Conservation (phyloP, 164 flowering plant genomes). For the Vitis rupestris region DNA sequence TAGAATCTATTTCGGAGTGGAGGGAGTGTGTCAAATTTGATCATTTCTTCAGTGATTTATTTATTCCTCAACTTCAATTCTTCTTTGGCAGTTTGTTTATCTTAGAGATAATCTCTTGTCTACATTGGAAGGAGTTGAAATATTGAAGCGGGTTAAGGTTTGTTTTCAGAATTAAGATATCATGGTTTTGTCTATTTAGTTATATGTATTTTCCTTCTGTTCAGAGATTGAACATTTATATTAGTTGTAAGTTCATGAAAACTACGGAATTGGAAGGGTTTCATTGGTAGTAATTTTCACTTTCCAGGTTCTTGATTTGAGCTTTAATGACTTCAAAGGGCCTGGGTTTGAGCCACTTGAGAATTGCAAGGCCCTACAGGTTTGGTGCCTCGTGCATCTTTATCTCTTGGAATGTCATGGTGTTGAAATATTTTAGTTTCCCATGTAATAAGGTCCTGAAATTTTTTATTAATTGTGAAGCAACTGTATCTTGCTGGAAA, state of each 20-base stretch:
- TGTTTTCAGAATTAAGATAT: constrained; percentile 20
- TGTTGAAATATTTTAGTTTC: background rate
- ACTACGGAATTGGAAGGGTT: background rate
- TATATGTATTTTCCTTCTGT: constrained; percentile 1
- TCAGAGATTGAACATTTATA: background rate
- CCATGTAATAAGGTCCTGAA: constrained; percentile 7
- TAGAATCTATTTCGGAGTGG: background rate
- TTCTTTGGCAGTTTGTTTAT: constrained; percentile 85
- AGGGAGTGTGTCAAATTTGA: background rate
- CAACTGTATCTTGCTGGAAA: constrained; percentile 99
- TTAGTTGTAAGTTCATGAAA: background rate
- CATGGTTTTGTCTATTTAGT: background rate
- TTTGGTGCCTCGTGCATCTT: constrained; percentile 20
- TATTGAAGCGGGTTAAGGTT: constrained; percentile 91
- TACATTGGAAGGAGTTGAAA: constrained; percentile 88
- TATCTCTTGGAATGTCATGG: constrained; percentile 1
- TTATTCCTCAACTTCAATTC: constrained; percentile 1
- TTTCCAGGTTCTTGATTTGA: constrained; percentile 94
- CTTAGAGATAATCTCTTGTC: constrained; percentile 97
- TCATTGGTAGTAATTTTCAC: constrained; percentile 5
- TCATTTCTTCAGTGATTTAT: background rate
- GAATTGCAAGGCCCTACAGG: constrained; percentile 93
- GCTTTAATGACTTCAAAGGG: constrained; percentile 96
- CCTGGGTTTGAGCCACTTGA: constrained; percentile 98
- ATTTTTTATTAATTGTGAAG: constrained; percentile 37